These are phyloP conservation scores for Capsaspora owczarzaki DNA, from an alignment of 78 protist species.

Conservation along the genomic window DNA sequence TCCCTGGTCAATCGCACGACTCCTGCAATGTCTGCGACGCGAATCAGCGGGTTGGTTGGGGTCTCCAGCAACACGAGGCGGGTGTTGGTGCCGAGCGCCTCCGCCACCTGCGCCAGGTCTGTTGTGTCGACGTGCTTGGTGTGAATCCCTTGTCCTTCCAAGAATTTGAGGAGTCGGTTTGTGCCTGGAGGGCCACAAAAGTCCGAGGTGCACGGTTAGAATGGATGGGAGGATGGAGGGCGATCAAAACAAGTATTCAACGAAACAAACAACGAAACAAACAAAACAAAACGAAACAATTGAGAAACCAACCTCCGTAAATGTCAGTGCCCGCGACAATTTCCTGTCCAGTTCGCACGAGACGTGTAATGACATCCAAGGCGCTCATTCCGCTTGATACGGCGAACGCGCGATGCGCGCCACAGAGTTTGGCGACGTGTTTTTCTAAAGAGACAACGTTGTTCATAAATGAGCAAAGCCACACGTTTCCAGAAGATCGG, in stretches of 20 bases:
- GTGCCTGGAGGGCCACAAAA: constrained; percentile 56
- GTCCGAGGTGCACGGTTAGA: neutral
- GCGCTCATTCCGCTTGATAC: constrained; percentile 36
- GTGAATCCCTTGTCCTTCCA: neutral
- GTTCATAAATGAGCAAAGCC: neutral
- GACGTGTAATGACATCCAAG: constrained; percentile 26
- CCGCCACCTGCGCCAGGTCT: constrained; percentile 8
- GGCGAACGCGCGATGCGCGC: constrained; percentile 35
- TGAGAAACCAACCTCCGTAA: constrained; percentile 37
- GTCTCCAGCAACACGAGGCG: constrained; percentile 47
- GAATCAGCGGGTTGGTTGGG: constrained; percentile 55
- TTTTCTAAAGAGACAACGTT: constrained; percentile 20
- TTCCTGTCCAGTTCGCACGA: constrained; percentile 36
- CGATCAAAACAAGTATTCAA: too few relatives aligned
- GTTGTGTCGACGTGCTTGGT: constrained; percentile 42
- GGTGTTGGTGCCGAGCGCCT: constrained; percentile 19
- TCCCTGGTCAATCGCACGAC: constrained; percentile 1
- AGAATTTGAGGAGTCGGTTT: constrained; percentile 27
- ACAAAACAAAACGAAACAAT: neutral
- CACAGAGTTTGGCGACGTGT: constrained; percentile 40
- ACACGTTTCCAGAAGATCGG: neutral
- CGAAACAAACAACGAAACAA: neutral
- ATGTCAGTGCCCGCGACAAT: constrained; percentile 37
- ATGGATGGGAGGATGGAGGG: neutral
- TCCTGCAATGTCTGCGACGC: constrained; percentile 30